These are phyloP conservation scores for Leonotis leonurus DNA, from an alignment of 257 asterid genomes.

Conservation along the genomic window DNA sequence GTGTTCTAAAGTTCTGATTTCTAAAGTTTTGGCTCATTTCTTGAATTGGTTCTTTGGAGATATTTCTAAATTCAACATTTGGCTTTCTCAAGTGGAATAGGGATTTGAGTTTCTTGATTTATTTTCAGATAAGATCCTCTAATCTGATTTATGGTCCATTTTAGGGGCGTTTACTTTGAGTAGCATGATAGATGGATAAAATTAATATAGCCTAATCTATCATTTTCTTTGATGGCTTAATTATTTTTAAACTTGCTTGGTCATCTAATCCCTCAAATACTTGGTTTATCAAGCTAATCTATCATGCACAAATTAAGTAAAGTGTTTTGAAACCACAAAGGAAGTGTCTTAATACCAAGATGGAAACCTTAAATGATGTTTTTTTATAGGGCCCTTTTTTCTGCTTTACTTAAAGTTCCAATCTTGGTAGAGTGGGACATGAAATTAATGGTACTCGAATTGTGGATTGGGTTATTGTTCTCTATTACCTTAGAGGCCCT, in stretches of 20 bases:
- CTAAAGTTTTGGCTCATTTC: neutral
- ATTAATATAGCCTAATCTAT: no score
- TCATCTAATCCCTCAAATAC: no score
- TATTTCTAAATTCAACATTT: neutral
- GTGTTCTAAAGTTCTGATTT: neutral
- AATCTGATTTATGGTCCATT: neutral
- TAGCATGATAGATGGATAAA: no score
- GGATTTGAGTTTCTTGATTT: neutral
- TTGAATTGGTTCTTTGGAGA: neutral
- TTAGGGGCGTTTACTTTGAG: no score
- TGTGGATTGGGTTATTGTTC: neutral
- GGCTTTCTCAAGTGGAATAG: slow-evolving; percentile 7
- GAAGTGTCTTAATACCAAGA: neutral
- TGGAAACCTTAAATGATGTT: neutral
- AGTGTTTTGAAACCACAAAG: no score
- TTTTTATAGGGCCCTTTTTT: neutral
- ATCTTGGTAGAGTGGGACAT: neutral
- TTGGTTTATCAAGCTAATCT: no score
- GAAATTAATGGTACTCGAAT: no score
- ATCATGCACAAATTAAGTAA: no score
- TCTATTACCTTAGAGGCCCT: neutral
- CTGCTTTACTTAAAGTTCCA: neutral
- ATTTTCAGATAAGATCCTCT: neutral
- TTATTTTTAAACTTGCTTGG: no score
- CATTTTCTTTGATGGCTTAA: no score